Evolutionary conservation across 2,329 filamentous ascomycete genomes (phyloP).

Genomic region (Diaporthe australafricana): DNA sequence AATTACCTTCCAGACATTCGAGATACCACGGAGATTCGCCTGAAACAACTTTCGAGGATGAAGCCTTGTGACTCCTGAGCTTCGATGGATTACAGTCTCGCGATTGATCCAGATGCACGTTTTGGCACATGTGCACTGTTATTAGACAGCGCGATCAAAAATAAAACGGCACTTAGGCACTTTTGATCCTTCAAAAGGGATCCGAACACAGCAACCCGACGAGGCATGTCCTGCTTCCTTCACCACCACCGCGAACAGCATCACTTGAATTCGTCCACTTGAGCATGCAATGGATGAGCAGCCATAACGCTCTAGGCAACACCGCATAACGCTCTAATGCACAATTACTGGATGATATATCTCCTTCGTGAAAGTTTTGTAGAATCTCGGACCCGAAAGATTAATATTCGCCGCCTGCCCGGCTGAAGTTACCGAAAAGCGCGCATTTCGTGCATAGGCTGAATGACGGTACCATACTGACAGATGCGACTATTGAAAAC

Average conservation of each 20-base stretch:
- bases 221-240: background rate
- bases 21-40: no score
- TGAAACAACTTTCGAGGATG: no score
- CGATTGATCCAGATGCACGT: no score
- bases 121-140: no score
- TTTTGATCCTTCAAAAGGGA: no score
- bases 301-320: background rate
- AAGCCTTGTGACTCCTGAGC: no score
- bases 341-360: background rate
- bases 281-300: background rate
- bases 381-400: background rate
- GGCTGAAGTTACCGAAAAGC: background rate
- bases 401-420: background rate
- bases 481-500: constrained; percentile 2
- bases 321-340: background rate
- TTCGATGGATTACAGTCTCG: no score
- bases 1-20: no score
- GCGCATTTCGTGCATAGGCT: background rate
- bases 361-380: background rate
- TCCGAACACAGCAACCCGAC: background rate
- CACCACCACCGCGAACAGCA: background rate
- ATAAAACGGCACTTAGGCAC: background rate
- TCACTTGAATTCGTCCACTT: no score
- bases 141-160: no score
- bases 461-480: constrained; percentile 12